These are phyloP conservation scores for Juncus effusus DNA, from an alignment of 176 grass and related monocot species.

Conservation along the genomic window DNA sequence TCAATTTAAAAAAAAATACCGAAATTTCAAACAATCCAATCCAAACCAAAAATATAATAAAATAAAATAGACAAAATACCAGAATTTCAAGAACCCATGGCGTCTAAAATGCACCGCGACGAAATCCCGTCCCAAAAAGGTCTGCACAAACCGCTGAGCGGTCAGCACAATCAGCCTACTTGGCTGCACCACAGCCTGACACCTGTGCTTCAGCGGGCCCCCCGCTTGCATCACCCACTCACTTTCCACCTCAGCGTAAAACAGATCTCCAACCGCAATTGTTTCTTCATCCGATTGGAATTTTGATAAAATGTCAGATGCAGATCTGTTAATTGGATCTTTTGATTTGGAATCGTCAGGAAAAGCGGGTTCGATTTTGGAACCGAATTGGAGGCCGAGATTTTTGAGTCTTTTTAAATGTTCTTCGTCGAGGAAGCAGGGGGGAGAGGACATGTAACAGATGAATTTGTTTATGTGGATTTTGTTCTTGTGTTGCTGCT, in stretches of 20 bases:
- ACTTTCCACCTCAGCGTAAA: constrained; percentile 84
- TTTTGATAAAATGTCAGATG: constrained; percentile 61
- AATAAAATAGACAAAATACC: constrained; percentile 23
- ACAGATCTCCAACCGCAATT: constrained; percentile 84
- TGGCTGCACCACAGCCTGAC: constrained; percentile 78
- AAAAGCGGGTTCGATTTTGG: constrained; percentile 73
- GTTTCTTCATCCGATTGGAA: constrained; percentile 70
- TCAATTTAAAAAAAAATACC: neutral
- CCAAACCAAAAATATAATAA: too few species aligned
- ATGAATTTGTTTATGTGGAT: constrained; percentile 85
- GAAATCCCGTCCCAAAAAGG: constrained; percentile 84
- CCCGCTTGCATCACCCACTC: constrained; percentile 89
- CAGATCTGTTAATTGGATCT: constrained; percentile 75
- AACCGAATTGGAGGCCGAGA: constrained; percentile 54
- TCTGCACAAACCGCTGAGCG: constrained; percentile 87
- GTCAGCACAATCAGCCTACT: constrained; percentile 68
- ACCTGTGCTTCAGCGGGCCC: constrained; percentile 77
- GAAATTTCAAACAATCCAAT: neutral
- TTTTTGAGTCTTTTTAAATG: constrained; percentile 78
- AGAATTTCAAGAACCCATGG: constrained; percentile 94
- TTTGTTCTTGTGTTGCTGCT: constrained; percentile 59
- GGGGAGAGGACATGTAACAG: constrained; percentile 70
- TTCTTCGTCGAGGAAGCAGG: constrained; percentile 88
- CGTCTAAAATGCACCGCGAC: constrained; percentile 93
- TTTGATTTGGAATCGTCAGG: constrained; percentile 88